Evolutionary conservation across 2,329 filamentous ascomycete species (phyloP), one percentile per base, ranked within the genome.

Genomic region (Metarhizium rileyi): DNA sequence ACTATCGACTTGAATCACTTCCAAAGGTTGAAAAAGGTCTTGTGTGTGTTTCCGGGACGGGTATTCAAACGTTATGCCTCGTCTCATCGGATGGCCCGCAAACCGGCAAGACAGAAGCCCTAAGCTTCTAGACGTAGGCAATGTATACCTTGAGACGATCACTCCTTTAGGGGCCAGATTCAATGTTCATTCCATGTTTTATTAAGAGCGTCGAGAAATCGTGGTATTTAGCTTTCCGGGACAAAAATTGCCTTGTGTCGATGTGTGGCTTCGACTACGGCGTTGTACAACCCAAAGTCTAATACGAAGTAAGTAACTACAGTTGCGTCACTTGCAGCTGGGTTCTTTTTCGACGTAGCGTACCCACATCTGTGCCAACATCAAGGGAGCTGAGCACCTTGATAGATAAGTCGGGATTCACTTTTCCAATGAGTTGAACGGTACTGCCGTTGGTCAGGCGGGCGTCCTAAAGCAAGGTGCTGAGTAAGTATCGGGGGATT

Each of bases 231-330:
- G 14, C 40, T 22, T 49, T 80, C 77, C 61, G 87, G 90, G 33
- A 70, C 59, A 64, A 96, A 96, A 47, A 97, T 84, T 53, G 81
- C 74, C 61, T 85, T 87, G 63, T 89, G 81, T 46, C 83, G 78
- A 68, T 96, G 90, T 30, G 89, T 93, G 33, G 82, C 84, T 51
- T 96, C 87, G 16, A 95, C 90, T 3, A 96, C 86, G 0, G 84
- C 80, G 50, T 87, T 82, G 52, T 83, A 85, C 30, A 88, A 77
- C 48, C 75, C 76, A 66, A 86, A 87, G 69, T 96, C 90, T 91
- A 51, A 2, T 25, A 8, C 12, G 23, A 14, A 26, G 30, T 52
- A 14, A 50, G 46, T 28, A 12, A 30, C 28, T 30, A 20, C n/a
- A 12, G 35, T 7, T 2, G 18, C 2, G 18, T 5, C n/a, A 8